Evolutionary conservation across 2,329 filamentous ascomycete genomes (phyloP).

Genomic region (Beauveria rudraprayagi): DNA sequence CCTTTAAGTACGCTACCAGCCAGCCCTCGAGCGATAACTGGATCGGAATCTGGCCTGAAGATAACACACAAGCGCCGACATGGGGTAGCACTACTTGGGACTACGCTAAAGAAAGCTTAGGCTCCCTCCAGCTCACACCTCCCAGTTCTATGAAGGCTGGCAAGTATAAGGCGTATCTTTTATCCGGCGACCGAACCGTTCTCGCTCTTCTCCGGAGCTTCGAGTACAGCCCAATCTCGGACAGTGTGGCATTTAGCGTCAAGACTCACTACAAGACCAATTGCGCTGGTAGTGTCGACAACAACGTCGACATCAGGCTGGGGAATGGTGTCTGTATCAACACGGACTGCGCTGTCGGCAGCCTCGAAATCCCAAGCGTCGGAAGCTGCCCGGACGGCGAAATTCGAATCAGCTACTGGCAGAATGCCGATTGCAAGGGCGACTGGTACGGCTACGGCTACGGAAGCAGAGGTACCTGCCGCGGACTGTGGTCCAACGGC

Average conservation of each 20-base stretch:
- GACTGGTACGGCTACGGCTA: constrained; percentile 10
- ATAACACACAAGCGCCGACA: not conserved
- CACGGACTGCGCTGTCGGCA: constrained; percentile 1
- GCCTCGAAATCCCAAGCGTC: not conserved
- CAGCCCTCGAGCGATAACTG: not conserved
- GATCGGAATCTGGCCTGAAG: not conserved
- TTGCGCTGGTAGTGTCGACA: not conserved
- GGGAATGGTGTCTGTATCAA: constrained; percentile 3
- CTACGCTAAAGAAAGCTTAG: not conserved
- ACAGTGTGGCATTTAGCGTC: not conserved
- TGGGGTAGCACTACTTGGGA: not conserved
- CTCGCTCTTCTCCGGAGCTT: not conserved
- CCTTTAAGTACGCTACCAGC: not conserved
- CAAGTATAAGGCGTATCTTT: constrained; percentile 1
- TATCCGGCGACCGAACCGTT: not conserved
- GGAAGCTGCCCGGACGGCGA: constrained; percentile 7
- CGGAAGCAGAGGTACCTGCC: constrained; percentile 1
- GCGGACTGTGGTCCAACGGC: constrained; percentile 1
- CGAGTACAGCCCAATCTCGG: not conserved
- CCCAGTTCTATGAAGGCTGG: not conserved
- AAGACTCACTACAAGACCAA: not conserved
- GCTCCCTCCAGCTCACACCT: not conserved
- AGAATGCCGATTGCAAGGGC: not conserved
- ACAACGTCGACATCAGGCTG: not conserved
- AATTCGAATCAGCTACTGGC: constrained; percentile 9